phyloP scores from a whole-genome alignment of 306 rosid genomes.

The Vigna mungo region DNA sequence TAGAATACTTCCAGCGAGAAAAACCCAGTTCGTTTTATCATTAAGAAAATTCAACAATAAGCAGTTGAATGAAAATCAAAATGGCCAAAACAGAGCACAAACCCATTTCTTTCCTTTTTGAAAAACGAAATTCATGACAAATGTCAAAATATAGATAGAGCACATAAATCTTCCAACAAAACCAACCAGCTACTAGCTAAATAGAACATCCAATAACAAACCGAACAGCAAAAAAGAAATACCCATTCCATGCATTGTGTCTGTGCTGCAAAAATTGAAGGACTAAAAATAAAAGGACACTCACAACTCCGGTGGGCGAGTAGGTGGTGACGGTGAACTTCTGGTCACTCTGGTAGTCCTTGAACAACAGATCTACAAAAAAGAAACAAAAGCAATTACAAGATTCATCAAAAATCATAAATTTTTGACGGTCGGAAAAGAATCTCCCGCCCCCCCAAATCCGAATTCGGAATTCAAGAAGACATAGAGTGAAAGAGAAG shows the following conservation, averaged over 20 bases:
- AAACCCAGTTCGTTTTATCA: neutral
- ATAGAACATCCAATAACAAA: conserved; percentile 4
- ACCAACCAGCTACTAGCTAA: neutral
- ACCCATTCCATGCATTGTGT: conserved; percentile 16
- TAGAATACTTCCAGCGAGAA: neutral
- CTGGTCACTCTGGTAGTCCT: conserved; percentile 91
- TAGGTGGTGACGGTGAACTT: conserved; percentile 87
- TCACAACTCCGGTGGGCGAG: conserved; percentile 95
- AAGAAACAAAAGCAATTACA: conserved; percentile 36
- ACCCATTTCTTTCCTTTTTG: neutral
- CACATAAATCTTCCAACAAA: neutral
- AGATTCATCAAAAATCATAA: conserved; percentile 39
- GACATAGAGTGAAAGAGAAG: neutral
- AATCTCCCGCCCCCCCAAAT: neutral
- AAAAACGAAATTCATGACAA: neutral
- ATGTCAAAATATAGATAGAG: neutral
- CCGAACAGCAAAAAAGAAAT: conserved; percentile 1
- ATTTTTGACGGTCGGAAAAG: conserved; percentile 34
- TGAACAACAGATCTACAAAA: conserved; percentile 78
- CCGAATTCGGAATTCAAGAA: neutral
- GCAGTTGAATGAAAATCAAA: neutral
- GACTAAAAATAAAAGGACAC: neutral
- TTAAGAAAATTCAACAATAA: neutral
- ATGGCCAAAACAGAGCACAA: neutral
- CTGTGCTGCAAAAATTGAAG: neutral